A percentile compares a stretch with the other conserved stretches of the same genome.
Conservation (phyloP, 805 yeast species). For the Saccharomycopsis selenospora region DNA sequence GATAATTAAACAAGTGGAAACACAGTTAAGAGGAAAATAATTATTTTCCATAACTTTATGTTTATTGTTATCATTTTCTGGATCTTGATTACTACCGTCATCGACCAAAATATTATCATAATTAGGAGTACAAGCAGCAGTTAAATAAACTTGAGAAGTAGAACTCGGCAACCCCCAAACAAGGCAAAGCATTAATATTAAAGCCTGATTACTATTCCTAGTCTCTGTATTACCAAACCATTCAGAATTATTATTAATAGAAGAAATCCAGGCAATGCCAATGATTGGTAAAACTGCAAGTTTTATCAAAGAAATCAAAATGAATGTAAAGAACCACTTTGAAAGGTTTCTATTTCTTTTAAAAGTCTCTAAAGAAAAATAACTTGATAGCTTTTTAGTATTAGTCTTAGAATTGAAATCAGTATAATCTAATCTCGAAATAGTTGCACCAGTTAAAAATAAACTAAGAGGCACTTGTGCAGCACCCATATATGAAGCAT, state of each 20-base stretch:
- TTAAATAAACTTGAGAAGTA: constrained; percentile 77
- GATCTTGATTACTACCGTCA: background rate
- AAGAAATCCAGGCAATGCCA: constrained; percentile 62
- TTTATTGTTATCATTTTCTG: background rate
- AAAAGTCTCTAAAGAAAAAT: background rate
- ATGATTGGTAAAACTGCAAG: constrained; percentile 70
- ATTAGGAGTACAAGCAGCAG: constrained; percentile 50
- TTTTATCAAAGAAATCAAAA: constrained; percentile 48
- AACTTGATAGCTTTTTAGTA: background rate
- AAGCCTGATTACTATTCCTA: constrained; percentile 49
- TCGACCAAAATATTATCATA: background rate
- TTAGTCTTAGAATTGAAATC: background rate
- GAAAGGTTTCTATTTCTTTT: constrained; percentile 38
- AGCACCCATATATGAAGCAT: constrained; percentile 67
- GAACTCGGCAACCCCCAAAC: constrained; percentile 82
- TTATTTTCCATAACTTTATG: background rate
- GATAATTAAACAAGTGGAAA: background rate
- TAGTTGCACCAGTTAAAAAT: constrained; percentile 75
- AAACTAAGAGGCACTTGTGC: constrained; percentile 88
- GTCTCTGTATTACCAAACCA: constrained; percentile 11
- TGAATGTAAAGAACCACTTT: constrained; percentile 56
- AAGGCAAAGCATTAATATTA: constrained; percentile 60
- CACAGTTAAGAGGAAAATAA: background rate
- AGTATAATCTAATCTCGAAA: constrained; percentile 53
- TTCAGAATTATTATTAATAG: constrained; percentile 32